Conservation (phyloP, 805 yeast genomes). For the Lachancea kluyveri region DNA sequence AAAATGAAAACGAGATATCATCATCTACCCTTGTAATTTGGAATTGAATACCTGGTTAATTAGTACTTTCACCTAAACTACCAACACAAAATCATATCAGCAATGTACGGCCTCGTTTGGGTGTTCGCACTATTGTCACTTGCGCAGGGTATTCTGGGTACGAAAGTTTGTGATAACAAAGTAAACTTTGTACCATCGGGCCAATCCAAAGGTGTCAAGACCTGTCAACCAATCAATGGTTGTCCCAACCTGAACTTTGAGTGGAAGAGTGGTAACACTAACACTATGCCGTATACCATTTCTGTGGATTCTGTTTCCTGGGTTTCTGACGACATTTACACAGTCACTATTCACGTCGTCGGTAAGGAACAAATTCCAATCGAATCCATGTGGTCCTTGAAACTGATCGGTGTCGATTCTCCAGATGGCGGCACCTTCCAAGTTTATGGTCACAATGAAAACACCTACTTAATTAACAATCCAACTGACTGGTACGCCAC, state of each 20-base stretch:
- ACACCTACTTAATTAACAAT: conserved; percentile 15
- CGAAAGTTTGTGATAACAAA: too few species aligned
- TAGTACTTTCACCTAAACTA: too few species aligned
- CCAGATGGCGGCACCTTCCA: conserved; percentile 20
- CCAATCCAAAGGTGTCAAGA: conserved; percentile 1
- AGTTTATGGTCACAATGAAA: conserved; percentile 22
- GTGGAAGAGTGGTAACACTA: conserved; percentile 9
- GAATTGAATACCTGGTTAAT: too few species aligned
- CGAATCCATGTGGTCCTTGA: conserved; percentile 14
- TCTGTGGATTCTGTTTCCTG: conserved; percentile 11
- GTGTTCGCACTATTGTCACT: too few species aligned
- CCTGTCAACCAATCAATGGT: conserved; percentile 5
- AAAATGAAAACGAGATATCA: too few species aligned
- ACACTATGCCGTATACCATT: conserved; percentile 13
- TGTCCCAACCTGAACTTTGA: conserved; percentile 15
- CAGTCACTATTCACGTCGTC: conserved; percentile 12
- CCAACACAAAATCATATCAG: too few species aligned
- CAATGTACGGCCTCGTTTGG: too few species aligned
- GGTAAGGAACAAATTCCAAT: conserved; percentile 12
- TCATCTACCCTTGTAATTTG: too few species aligned
- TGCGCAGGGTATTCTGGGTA: too few species aligned
- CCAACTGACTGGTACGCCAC: conserved; percentile 27
- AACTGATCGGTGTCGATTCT: conserved; percentile 26
- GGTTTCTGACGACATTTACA: conserved; percentile 12
- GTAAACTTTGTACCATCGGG: too few species aligned